Evolutionary conservation across 176 grass and related monocot genomes (phyloP).

Genomic region (Hordeum marinum): DNA sequence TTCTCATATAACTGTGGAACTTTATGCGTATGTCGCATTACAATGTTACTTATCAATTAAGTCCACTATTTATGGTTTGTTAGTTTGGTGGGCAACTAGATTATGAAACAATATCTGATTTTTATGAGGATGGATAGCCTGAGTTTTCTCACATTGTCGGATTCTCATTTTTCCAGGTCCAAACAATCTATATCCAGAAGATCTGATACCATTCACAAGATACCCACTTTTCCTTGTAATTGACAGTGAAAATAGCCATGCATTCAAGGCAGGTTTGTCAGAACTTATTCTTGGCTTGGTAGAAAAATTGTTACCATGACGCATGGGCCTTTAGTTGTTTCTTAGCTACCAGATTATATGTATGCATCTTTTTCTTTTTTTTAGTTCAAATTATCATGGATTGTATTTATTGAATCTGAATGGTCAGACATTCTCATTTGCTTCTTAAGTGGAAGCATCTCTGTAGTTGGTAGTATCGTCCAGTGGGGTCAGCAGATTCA

Average conservation of each 20-base stretch:
- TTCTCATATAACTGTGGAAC: background rate
- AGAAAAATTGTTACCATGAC: conserved; percentile 29
- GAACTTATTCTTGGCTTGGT: conserved; percentile 71
- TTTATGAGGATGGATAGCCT: background rate
- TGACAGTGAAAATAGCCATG: conserved; percentile 89
- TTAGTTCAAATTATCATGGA: background rate
- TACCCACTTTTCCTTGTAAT: conserved; percentile 91
- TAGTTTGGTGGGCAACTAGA: background rate
- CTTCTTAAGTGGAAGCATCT: background rate
- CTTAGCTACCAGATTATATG: background rate
- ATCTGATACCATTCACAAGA: conserved; percentile 95
- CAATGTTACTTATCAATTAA: background rate
- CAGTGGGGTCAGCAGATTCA: background rate
- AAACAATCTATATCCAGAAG: conserved; percentile 90
- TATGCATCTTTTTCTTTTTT: background rate
- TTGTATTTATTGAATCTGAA: background rate
- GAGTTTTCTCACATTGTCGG: background rate
- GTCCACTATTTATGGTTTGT: conserved; percentile 14
- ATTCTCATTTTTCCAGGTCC: conserved; percentile 43
- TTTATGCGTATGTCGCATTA: background rate
- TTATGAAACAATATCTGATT: background rate
- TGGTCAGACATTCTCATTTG: background rate
- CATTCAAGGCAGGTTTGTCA: conserved; percentile 99
- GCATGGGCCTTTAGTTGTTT: conserved; percentile 6
- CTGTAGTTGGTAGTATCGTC: conserved; percentile 3